Evolutionary conservation across 2,329 filamentous ascomycete species (phyloP), one percentile per base, ranked within the genome.

Genomic region (Phialophora expanda): DNA sequence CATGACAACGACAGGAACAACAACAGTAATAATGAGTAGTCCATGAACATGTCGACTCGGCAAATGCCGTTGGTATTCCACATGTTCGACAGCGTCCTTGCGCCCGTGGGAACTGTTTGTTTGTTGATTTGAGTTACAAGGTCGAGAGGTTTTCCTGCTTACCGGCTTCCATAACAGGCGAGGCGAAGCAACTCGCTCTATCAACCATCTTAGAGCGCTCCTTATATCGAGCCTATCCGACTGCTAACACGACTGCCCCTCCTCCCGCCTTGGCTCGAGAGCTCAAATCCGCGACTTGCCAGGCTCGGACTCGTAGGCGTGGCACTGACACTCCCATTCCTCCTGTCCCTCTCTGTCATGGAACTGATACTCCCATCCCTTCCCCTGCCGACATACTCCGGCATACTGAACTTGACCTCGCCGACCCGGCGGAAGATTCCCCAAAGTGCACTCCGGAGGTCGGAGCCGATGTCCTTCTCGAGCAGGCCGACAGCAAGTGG

Each of bases 401-500:
- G 75, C 70, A 86, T 78, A 7, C 83, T 84, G 60, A 87, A 75
- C 65, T 80, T 81, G 61, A 90, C 87, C 79, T 98, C 94, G 59
- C 95, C 96, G 1, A 98, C 89, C 44, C 93, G 85, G 71, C 89
- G 85, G 68, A 97, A 83, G 26, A 98, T 84, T 0, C 87, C 85
- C 68, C 97, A 88, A 50, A 99, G 83, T 0, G 91, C 90, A 9
- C 87, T 79, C 67, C 96, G 87, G 34, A 98, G 83, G 70, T 99
- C 95, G 1, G 84, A 76, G 11, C 88, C 91, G 71, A 97, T 84
- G 70, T 98, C 94, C 67, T 92, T 91, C 68, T 85, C 87, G 62
- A 99, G 82, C 17, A 99, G 81, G 61, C 96, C 93, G 0, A 98
- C 88, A 3, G 89, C 87, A 17, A 97, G 82, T 2, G 93, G 92